Base-by-base conservation (phyloP, 192 early-diverging fungal species). In the Coemansia reversa region DNA sequence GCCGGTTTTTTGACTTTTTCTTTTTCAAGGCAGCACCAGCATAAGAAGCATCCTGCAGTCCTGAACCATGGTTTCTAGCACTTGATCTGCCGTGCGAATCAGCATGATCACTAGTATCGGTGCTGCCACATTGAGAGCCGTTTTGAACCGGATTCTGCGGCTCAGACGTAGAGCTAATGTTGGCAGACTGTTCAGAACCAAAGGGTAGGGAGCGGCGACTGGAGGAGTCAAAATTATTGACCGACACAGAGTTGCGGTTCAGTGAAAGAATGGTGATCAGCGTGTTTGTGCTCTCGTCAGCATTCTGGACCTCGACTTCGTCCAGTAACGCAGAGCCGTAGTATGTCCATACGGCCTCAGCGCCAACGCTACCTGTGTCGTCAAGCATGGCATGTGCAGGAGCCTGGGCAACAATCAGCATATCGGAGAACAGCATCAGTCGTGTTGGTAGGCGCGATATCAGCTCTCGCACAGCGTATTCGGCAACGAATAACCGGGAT, bases 201-300 rank as follows among this genome's bases (percentile, higher is more conserved):
- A 62, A 49, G 0, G 72, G 77, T 50, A 74, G 59, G 29, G 72
- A 75, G 12, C 58, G 77, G n/a, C 77, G 72, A 30, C 59, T 49
- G 9, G 69, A 48, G 5, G 69, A 48, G 5, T 28, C 42, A 22
- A 39, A 19, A 12, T 16, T 19, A 48, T 66, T 63, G 27, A 35
- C 50, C 8, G 65, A 42, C 23, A 60, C 30, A 4, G 71, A 29
- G 20, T 60, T 47, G 24, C 77, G 72, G 51, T 80, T 80, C 42
- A 80, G 65, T 11, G 72, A 80, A 22, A 80, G 55, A 29, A 80
- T 80, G 7, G 77, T 80, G 29, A 80, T 74, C 50, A 80, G 66
- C 12, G 77, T 80, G 53, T 63, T 74, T 9, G 72, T 75, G 50
- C 58, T 66, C 47, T 80, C 77, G 55, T 71, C 77, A 12, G 77